phyloP scores from a whole-genome alignment of 805 yeast species.

The Suhomyces pyralidae region DNA sequence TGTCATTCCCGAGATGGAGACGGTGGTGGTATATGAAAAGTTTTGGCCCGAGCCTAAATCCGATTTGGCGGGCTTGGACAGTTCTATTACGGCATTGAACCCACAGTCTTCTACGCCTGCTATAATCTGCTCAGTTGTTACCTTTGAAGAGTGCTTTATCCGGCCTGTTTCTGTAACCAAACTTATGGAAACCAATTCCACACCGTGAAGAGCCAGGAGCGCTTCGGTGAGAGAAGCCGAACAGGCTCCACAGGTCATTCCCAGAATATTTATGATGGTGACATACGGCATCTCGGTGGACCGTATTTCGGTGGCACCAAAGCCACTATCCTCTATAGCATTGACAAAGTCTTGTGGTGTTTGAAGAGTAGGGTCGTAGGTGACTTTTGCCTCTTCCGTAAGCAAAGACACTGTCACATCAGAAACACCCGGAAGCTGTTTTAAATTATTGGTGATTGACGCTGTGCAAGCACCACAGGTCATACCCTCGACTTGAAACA shows the following conservation, averaged over 20 bases:
- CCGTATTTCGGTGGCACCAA: constrained; percentile 39
- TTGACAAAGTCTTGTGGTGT: constrained; percentile 4
- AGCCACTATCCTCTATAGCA: constrained; percentile 51
- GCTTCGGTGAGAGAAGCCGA: constrained; percentile 62
- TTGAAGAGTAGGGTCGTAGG: constrained; percentile 11
- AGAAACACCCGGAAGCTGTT: constrained; percentile 12
- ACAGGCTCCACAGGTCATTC: constrained; percentile 95
- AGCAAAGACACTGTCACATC: constrained; percentile 21
- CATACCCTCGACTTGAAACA: constrained; percentile 19
- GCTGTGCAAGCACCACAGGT: constrained; percentile 27
- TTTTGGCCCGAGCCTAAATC: background rate
- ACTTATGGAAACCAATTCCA: constrained; percentile 58
- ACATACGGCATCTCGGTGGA: background rate
- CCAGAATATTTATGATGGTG: constrained; percentile 38
- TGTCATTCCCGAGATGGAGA: constrained; percentile 30
- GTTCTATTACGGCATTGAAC: constrained; percentile 22
- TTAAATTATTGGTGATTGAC: constrained; percentile 20
- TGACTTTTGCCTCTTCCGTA: constrained; percentile 26
- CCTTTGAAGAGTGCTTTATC: constrained; percentile 44
- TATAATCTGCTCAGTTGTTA: constrained; percentile 36
- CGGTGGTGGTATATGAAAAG: background rate
- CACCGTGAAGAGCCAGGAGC: constrained; percentile 48
- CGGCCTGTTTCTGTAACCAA: constrained; percentile 72
- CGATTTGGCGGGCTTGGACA: constrained; percentile 1
- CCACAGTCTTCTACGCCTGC: constrained; percentile 63